Percentiles rank a stretch among this genome's conserved stretches.
These are phyloP conservation scores for Ramaria sp. DNA, from an alignment of 768 basidiomycete genomes.

Conservation along the genomic window DNA sequence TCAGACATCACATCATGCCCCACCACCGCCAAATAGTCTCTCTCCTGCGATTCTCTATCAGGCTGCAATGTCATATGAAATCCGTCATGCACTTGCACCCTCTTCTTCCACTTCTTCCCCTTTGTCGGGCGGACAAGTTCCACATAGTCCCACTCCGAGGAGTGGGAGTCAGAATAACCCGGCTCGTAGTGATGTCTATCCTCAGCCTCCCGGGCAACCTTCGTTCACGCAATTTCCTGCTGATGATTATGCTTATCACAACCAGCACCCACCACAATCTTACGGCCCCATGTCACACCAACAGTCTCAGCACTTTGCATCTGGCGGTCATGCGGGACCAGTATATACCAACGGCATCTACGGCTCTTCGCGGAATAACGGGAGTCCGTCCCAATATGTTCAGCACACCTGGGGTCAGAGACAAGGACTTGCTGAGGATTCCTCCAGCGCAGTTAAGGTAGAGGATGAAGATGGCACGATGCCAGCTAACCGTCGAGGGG, in stretches of 20 bases:
- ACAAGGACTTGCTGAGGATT: background rate
- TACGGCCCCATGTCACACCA: background rate
- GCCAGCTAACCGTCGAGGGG: background rate
- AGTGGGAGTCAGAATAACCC: background rate
- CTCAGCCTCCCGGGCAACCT: background rate
- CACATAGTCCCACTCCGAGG: background rate
- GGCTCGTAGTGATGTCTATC: background rate
- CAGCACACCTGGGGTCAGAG: background rate
- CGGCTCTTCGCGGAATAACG: background rate
- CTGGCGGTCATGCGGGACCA: background rate
- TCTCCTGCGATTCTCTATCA: constrained; percentile 4
- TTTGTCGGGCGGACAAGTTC: background rate
- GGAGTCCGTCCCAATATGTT: background rate
- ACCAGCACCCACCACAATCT: background rate
- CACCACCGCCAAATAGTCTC: background rate
- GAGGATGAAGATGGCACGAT: background rate
- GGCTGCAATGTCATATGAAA: constrained; percentile 7
- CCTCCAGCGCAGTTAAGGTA: background rate
- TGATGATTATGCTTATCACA: background rate
- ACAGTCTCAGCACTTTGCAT: background rate
- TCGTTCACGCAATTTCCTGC: background rate
- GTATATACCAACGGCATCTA: background rate
- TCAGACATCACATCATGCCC: background rate
- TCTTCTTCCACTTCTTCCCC: background rate
- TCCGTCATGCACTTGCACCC: constrained; percentile 5